These are phyloP conservation scores for Purpureocillium takamizusanense DNA, from an alignment of 2,329 filamentous ascomycete species.

Conservation along the genomic window DNA sequence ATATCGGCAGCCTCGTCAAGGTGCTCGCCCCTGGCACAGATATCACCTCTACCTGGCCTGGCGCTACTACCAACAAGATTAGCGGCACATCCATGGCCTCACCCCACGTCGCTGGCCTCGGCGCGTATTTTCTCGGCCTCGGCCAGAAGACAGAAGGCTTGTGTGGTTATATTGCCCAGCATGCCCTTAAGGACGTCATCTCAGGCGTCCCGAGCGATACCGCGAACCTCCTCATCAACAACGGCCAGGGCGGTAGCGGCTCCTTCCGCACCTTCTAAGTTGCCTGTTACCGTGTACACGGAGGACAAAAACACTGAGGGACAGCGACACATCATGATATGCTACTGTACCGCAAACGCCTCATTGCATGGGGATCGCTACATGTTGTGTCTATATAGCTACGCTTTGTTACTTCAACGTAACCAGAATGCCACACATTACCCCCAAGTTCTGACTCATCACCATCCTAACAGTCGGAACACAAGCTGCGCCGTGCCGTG, in stretches of 20 bases:
- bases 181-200: slow-evolving; percentile 31
- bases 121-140: slow-evolving; percentile 35
- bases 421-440: too few relatives aligned
- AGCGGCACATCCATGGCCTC: slow-evolving; percentile 33
- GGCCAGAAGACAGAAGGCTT: slow-evolving; percentile 34
- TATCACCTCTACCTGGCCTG: slow-evolving; percentile 36
- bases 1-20: slow-evolving; percentile 37
- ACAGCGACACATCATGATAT: background rate
- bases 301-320: background rate
- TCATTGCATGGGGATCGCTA: background rate
- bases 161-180: slow-evolving; percentile 33
- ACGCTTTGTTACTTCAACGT: too few relatives aligned
- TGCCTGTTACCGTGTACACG: background rate
- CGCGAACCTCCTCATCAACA: slow-evolving; percentile 46
- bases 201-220: slow-evolving; percentile 31
- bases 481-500: too few relatives aligned
- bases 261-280: too few relatives aligned
- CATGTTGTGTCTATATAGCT: too few relatives aligned
- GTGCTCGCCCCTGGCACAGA: slow-evolving; percentile 38
- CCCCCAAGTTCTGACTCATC: too few relatives aligned
- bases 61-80: slow-evolving; percentile 26
- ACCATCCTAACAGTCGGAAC: too few relatives aligned
- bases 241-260: slow-evolving; percentile 24
- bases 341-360: background rate
- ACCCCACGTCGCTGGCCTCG: slow-evolving; percentile 31